phyloP scores from a whole-genome alignment of 2,329 filamentous ascomycete genomes.

The Ploettnerulaceae sp. region DNA sequence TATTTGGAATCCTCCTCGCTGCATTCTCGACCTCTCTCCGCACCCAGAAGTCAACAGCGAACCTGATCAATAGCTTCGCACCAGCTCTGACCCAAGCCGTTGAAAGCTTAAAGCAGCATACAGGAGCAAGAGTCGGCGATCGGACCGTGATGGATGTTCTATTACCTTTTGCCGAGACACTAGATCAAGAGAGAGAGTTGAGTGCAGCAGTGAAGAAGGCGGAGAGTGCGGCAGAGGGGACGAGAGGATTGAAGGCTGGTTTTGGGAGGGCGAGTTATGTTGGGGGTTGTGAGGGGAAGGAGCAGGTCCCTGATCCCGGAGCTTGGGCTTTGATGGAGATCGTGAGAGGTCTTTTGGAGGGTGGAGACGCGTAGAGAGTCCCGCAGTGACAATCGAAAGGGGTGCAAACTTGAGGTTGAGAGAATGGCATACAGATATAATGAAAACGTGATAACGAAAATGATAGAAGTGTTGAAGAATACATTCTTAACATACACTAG shows the following conservation, averaged over 20 bases:
- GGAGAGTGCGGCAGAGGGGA: slow-evolving; percentile 43
- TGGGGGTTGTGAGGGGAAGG: slow-evolving; percentile 43
- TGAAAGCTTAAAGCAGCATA: slow-evolving; percentile 30
- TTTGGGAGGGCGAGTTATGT: slow-evolving; percentile 49
- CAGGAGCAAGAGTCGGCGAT: slow-evolving; percentile 31
- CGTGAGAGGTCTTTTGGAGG: slow-evolving; percentile 24
- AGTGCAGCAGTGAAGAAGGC: slow-evolving; percentile 45
- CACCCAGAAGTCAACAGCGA: slow-evolving; percentile 4
- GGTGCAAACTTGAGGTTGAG: too few species aligned
- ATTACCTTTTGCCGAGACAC: slow-evolving; percentile 29
- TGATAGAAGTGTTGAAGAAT: too few species aligned
- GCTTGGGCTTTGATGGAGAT: slow-evolving; percentile 45
- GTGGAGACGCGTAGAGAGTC: slow-evolving; percentile 1
- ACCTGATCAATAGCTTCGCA: slow-evolving; percentile 21
- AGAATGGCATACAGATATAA: too few species aligned
- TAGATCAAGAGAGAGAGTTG: slow-evolving; percentile 38
- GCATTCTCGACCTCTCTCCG: slow-evolving; percentile 23
- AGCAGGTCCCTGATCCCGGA: slow-evolving; percentile 48
- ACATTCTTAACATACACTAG: too few species aligned
- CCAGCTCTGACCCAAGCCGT: slow-evolving; percentile 21
- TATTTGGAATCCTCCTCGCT: slow-evolving; percentile 33
- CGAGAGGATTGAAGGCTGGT: slow-evolving; percentile 50
- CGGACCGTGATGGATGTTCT: slow-evolving; percentile 34
- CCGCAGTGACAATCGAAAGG: too few species aligned
- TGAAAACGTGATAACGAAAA: too few species aligned